Base-by-base conservation (phyloP, 306 rosid species). In the Sicyos baderoa region DNA sequence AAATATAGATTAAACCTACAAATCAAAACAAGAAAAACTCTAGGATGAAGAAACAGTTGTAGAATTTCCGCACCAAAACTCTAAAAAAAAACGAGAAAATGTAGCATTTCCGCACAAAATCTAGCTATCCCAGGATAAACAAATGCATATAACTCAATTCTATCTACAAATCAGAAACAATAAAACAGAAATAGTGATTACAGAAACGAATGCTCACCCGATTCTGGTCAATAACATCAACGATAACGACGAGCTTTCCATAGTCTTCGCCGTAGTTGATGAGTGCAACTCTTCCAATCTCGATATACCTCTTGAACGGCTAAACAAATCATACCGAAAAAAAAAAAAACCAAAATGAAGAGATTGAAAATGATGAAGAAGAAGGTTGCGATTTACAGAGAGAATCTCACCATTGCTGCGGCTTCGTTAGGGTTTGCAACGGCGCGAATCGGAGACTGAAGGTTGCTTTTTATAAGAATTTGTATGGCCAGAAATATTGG, bases 221-320 rank as follows among this genome's bases (percentile, higher is more conserved):
- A n/a, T n/a, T n/a, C n/a, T n/a, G n/a, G n/a, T n/a, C n/a, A n/a
- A n/a, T n/a, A n/a, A n/a, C n/a, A n/a, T n/a, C 99, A 53, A 94
- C 97, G 63, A 94, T 94, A 62, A 90, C 97, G 4, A 94, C 96
- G 10, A 94, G 97, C 79, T 74, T 90, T 0, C 99, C 99, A 21
- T 90, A 90, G 54, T 90, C 97, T 15, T 83, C 73, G 29, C 99
- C 99, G 70, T 88, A 90, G 87, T 94, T 94, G 85, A 94, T 74
- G 55, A 90, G 90, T 45, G 90, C 99, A 2, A 94, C 89, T 80
- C 99, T 81, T 22, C 97, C 99, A 82, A 90, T 86, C 95, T 94
- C 99, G 7, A 90, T 86, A 77, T 54, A 90, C 76, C 99, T 85
- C 88, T 90, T 94, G 89, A 90, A 90, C 68, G 99, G 97, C 96